Conservation (phyloP, 768 basidiomycete species). For the Bullera alba region DNA sequence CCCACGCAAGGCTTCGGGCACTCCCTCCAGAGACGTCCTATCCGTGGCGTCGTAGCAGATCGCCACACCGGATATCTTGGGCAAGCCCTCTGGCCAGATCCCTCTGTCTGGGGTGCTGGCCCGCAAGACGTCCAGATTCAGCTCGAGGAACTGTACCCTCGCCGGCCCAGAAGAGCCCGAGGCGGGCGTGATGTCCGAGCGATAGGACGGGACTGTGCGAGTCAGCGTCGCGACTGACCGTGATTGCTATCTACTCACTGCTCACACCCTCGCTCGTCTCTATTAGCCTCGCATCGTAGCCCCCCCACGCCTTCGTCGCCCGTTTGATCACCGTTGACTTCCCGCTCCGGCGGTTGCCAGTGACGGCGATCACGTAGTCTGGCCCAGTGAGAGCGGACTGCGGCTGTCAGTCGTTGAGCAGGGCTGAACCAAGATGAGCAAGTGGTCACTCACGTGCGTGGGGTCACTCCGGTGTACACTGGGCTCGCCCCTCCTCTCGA, state of each 20-base stretch:
- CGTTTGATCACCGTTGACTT: constrained; percentile 75
- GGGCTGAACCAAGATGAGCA: too few species aligned
- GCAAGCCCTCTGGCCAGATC: constrained; percentile 44
- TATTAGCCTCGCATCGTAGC: constrained; percentile 14
- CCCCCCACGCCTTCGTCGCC: constrained; percentile 59
- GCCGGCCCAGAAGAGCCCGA: constrained; percentile 26
- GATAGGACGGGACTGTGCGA: constrained; percentile 17
- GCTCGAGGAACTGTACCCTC: constrained; percentile 28
- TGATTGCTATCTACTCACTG: constrained; percentile 26
- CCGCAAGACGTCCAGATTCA: constrained; percentile 42
- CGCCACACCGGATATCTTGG: constrained; percentile 66
- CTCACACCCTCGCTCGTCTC: constrained; percentile 17
- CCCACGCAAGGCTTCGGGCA: constrained; percentile 67
- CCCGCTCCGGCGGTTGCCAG: constrained; percentile 72
- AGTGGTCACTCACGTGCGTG: background rate
- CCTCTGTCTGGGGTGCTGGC: constrained; percentile 12
- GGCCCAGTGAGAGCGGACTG: background rate
- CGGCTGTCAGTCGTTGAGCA: too few species aligned
- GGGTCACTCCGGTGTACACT: constrained; percentile 1
- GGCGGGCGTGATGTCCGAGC: constrained; percentile 28
- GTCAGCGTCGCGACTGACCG: too few species aligned
- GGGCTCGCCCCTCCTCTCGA: background rate
- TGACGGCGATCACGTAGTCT: constrained; percentile 56
- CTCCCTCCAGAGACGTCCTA: constrained; percentile 57
- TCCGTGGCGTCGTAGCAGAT: constrained; percentile 77